Percentiles rank a stretch among this genome's conserved stretches.
Conservation (phyloP, 768 basidiomycete species). For the Rhizopogon vinicolor region DNA sequence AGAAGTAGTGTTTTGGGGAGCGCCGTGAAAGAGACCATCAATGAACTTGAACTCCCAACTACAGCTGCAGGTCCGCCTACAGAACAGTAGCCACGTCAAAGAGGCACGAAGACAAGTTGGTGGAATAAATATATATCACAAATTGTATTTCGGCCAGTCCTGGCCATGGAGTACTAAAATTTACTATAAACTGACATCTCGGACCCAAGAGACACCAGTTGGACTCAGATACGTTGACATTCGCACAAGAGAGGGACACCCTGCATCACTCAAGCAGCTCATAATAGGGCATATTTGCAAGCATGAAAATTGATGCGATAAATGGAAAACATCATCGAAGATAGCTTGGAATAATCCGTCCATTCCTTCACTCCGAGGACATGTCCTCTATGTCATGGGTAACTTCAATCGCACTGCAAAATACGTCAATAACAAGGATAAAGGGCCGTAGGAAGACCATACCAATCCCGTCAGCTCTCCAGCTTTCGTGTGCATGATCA, state of each 20-base stretch:
- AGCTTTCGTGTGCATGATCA: slow-evolving; percentile 89
- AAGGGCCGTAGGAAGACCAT: neutral
- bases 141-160: no score
- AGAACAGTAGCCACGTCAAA: neutral
- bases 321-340: slow-evolving; percentile 2
- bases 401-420: slow-evolving; percentile 20
- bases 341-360: slow-evolving; percentile 7
- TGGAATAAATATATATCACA: no score
- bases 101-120: no score
- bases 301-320: slow-evolving; percentile 4
- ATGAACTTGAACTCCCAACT: neutral
- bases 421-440: neutral
- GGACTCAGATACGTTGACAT: neutral
- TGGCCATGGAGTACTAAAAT: no score
- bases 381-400: neutral
- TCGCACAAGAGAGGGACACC: neutral
- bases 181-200: no score
- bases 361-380: slow-evolving; percentile 8
- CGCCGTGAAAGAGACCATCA: slow-evolving; percentile 15
- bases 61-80: neutral
- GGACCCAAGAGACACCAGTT: no score
- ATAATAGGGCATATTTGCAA: neutral
- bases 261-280: neutral
- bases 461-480: slow-evolving; percentile 17
- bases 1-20: slow-evolving; percentile 31